Base-by-base conservation (phyloP, 2,329 filamentous ascomycete genomes). In the Phyllosticta citrichinensis region DNA sequence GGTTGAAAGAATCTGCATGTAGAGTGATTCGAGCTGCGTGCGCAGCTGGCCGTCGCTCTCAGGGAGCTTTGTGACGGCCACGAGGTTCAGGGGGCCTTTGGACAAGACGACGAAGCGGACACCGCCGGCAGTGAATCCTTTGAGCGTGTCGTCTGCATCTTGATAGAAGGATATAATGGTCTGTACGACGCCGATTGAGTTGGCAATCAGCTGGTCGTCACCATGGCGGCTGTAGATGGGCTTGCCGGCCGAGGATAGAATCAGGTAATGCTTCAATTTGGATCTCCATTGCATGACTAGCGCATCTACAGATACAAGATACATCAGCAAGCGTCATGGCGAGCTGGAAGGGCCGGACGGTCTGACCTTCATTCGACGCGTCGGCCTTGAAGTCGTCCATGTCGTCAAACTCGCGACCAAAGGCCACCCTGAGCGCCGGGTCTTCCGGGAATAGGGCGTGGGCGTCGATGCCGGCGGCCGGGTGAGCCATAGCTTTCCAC, bases 111-210 rank as follows among this genome's bases (percentile, higher is more conserved):
- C 89, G 67, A 99, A 97, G 62, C 89, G 87, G 25, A 90, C 86
- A 58, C 86, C 83, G 14, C 88, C 91, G n/a, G 94, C 92, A 2
- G 87, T 91, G 71, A 99, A 99, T 14, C 87, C 87, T 65, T 84
- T 83, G 11, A 99, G 80, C 0, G 83, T 84, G 70, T 96, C 89
- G 61, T 88, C 83, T 9, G 87, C 83, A 54, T 86, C 86, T 71
- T 96, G 88, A 70, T 95, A 97, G 71, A 97, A 97, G 1, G 94
- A 97, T 64, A 99, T 96, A 67, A 99, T 93, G 52, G 94, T 99
- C 72, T 97, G 94, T 1, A 97, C 87, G 19, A 99, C 87, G 51
- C 94, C 94, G 72, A 97, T 93, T 68, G 94, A 97, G 57, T 89
- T 88, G 68, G 95, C 96, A 70, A 97, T 91, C 52, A 97, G 79